phyloP scores from a whole-genome alignment of 768 basidiomycete species.

The Filobasidium wieringae region DNA sequence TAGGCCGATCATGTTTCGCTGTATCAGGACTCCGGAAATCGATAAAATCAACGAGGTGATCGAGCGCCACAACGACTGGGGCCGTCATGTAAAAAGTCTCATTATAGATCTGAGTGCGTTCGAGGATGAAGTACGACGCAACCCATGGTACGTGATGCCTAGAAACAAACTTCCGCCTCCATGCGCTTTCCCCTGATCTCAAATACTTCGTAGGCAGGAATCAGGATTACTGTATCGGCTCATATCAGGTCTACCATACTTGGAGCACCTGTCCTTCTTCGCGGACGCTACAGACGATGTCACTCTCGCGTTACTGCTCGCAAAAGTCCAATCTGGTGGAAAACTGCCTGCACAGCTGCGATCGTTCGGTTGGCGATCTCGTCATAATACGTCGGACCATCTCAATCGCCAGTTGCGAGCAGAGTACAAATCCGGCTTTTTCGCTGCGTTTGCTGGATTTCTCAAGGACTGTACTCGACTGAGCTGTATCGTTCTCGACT shows the following conservation, averaged over 20 bases:
- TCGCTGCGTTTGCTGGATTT: background rate
- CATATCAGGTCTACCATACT: constrained; percentile 14
- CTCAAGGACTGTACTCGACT: background rate
- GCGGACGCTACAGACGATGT: constrained; percentile 33
- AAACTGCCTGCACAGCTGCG: background rate
- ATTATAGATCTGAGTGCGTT: constrained; percentile 34
- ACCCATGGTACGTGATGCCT: background rate
- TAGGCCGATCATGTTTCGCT: constrained; percentile 24
- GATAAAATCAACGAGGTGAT: constrained; percentile 20
- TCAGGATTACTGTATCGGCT: background rate
- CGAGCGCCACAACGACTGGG: constrained; percentile 14
- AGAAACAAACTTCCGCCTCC: background rate
- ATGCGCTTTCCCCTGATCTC: background rate
- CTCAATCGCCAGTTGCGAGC: too few species aligned
- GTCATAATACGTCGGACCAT: background rate
- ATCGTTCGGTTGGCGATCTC: background rate
- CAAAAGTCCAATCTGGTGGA: background rate
- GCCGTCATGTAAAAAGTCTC: constrained; percentile 29
- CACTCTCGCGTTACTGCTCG: constrained; percentile 24
- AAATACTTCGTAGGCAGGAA: background rate
- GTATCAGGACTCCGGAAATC: constrained; percentile 24
- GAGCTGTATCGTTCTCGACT: background rate
- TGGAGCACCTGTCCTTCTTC: constrained; percentile 31
- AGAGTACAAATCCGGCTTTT: background rate
- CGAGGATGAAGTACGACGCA: constrained; percentile 17